phyloP scores from a whole-genome alignment of 352 stramenopile genomes.

The Phytophthora capsici region DNA sequence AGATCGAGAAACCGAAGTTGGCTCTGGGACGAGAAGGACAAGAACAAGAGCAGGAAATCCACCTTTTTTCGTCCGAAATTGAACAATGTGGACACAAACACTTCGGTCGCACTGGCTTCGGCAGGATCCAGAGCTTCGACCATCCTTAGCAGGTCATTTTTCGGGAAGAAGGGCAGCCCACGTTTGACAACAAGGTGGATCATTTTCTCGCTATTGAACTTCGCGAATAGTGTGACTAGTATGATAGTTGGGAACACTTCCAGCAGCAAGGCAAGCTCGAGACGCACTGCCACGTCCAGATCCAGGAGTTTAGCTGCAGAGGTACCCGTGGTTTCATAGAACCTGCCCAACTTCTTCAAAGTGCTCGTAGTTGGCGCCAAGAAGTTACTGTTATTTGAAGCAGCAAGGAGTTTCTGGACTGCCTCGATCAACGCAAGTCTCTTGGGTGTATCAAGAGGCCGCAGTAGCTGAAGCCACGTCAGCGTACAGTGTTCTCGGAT shows the following conservation, averaged over 20 bases:
- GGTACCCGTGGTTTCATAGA: constrained; percentile 57
- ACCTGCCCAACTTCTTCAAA: constrained; percentile 61
- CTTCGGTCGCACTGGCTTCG: constrained; percentile 34
- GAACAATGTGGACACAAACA: constrained; percentile 51
- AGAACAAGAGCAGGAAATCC: constrained; percentile 48
- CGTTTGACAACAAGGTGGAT: constrained; percentile 45
- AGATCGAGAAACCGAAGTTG: constrained; percentile 49
- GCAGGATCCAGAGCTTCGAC: constrained; percentile 49
- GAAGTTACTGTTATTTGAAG: constrained; percentile 9
- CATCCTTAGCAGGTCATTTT: constrained; percentile 54
- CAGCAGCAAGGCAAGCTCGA: constrained; percentile 42
- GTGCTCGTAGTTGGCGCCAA: constrained; percentile 26
- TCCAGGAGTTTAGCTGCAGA: constrained; percentile 48
- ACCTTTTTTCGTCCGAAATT: constrained; percentile 39
- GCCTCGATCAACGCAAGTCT: constrained; percentile 46
- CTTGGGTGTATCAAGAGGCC: constrained; percentile 29
- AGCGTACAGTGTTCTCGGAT: constrained; percentile 52
- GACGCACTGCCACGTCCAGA: constrained; percentile 38
- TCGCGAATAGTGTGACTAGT: constrained; percentile 53
- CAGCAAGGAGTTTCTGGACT: constrained; percentile 25
- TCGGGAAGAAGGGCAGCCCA: constrained; percentile 43
- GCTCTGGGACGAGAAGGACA: constrained; percentile 44
- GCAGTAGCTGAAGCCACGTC: constrained; percentile 54
- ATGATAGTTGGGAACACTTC: constrained; percentile 61
- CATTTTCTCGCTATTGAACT: constrained; percentile 59